These are phyloP conservation scores for Pyrenula massariospora DNA, from an alignment of 495 filamentous ascomycete genomes.

Conservation along the genomic window DNA sequence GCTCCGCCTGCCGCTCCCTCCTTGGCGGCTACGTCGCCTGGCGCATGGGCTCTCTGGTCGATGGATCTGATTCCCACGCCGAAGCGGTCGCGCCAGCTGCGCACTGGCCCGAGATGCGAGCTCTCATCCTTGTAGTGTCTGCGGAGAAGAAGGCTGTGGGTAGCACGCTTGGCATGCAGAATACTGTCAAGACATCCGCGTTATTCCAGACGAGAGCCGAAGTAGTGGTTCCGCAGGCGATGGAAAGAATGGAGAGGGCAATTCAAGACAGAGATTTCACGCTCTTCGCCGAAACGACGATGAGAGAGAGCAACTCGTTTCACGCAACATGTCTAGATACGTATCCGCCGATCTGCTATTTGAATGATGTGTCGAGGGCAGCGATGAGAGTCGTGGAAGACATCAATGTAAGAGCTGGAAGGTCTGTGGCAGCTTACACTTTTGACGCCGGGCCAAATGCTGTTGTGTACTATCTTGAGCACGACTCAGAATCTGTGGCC, in stretches of 20 bases:
- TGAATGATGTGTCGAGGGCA: conserved; percentile 83
- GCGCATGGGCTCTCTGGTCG: conserved; percentile 57
- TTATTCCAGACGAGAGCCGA: conserved; percentile 66
- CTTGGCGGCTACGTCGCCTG: conserved; percentile 96
- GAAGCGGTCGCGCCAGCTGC: conserved; percentile 72
- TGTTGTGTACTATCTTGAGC: conserved; percentile 84
- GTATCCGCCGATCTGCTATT: conserved; percentile 92
- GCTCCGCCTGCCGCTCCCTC: conserved; percentile 81
- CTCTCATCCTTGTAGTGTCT: conserved; percentile 77
- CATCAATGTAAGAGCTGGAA: conserved; percentile 60
- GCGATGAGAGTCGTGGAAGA: conserved; percentile 79
- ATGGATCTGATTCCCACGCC: conserved; percentile 76
- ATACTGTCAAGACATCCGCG: conserved; percentile 75
- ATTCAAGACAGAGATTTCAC: conserved; percentile 69
- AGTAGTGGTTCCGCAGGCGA: conserved; percentile 67
- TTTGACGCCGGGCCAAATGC: conserved; percentile 97
- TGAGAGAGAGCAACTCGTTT: conserved; percentile 86
- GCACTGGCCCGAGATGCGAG: conserved; percentile 94
- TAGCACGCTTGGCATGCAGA: conserved; percentile 90
- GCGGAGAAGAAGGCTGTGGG: conserved; percentile 91
- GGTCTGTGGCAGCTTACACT: conserved; percentile 79
- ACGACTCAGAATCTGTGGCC: conserved; percentile 57
- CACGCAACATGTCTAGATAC: conserved; percentile 93
- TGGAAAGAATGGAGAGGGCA: conserved; percentile 78
- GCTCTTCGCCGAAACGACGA: conserved; percentile 79